Evolutionary conservation across 2,329 filamentous ascomycete genomes (phyloP).

Genomic region (Dryadomyces quercivorus): DNA sequence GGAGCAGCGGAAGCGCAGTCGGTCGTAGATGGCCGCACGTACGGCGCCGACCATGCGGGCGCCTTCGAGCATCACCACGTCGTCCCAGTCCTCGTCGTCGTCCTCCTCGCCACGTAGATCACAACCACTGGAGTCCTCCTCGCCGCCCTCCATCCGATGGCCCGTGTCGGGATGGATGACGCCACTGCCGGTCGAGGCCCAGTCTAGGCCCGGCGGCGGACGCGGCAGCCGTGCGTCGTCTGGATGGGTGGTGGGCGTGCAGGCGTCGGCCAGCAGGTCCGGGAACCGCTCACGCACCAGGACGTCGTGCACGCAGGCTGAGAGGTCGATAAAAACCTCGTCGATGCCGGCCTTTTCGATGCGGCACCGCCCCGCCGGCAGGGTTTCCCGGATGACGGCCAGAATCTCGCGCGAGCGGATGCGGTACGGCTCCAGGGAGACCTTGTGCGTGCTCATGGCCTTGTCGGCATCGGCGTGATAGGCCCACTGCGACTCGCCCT

Average conservation of each 20-base stretch:
- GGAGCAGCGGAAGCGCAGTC: slow-evolving; percentile 80
- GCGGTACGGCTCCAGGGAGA: slow-evolving; percentile 86
- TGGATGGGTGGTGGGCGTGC: slow-evolving; percentile 49
- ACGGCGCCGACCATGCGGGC: slow-evolving; percentile 79
- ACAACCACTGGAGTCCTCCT: neutral
- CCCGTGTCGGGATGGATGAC: slow-evolving; percentile 4
- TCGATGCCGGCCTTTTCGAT: slow-evolving; percentile 90
- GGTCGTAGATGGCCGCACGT: slow-evolving; percentile 53
- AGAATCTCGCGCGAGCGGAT: slow-evolving; percentile 75
- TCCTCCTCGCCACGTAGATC: too few species aligned
- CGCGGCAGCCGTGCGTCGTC: slow-evolving; percentile 57
- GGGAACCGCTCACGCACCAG: slow-evolving; percentile 63
- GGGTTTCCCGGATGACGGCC: slow-evolving; percentile 58
- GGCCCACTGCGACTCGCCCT: slow-evolving; percentile 83
- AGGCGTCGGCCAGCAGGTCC: slow-evolving; percentile 45
- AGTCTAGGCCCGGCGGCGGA: slow-evolving; percentile 31
- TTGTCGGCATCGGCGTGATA: slow-evolving; percentile 72
- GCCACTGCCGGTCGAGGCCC: slow-evolving; percentile 9
- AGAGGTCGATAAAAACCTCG: slow-evolving; percentile 89
- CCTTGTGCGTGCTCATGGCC: slow-evolving; percentile 80
- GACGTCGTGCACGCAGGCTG: slow-evolving; percentile 65
- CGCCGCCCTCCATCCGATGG: neutral
- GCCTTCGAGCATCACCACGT: slow-evolving; percentile 74
- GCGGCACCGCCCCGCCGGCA: slow-evolving; percentile 48
- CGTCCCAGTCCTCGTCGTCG: slow-evolving; percentile 65